Evolutionary conservation across 2,329 filamentous ascomycete genomes (phyloP).

Genomic region (Pseudogymnoascus sp.): DNA sequence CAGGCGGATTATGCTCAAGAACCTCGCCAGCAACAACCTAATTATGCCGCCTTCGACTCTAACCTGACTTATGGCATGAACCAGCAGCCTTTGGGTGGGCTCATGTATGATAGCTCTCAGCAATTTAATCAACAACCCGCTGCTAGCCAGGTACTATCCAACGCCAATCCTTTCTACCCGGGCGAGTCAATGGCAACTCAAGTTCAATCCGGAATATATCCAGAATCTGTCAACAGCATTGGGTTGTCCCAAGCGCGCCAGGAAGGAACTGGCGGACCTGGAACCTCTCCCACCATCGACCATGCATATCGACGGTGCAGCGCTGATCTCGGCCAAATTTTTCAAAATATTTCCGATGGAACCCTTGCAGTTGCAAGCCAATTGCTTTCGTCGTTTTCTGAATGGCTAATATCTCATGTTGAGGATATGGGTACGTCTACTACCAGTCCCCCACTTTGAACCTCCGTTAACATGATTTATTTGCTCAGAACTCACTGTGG

Average conservation of each 20-base stretch:
- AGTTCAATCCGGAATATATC: background rate
- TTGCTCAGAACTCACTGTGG: slow-evolving; percentile 67
- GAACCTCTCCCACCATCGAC: background rate
- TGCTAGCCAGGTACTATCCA: background rate
- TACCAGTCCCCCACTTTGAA: slow-evolving; percentile 15
- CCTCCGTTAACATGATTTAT: slow-evolving; percentile 23
- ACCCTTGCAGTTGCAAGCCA: slow-evolving; percentile 50
- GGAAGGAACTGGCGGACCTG: background rate
- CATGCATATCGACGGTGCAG: background rate
- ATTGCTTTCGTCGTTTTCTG: slow-evolving; percentile 52
- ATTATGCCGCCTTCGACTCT: background rate
- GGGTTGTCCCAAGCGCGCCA: background rate
- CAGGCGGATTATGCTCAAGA: background rate
- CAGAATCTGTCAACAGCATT: background rate
- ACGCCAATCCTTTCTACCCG: background rate
- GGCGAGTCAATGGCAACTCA: background rate
- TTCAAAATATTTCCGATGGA: slow-evolving; percentile 52
- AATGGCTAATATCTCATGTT: slow-evolving; percentile 59
- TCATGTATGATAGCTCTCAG: slow-evolving; percentile 3
- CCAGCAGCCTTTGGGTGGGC: background rate
- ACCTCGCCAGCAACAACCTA: background rate
- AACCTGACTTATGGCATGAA: background rate
- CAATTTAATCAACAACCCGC: background rate
- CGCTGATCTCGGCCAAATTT: slow-evolving; percentile 37
- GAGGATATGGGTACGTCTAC: slow-evolving; percentile 53